Evolutionary conservation across 1,139 yeast genomes (phyloP), one percentile per base, ranked within the genome.

Genomic region (Yamadazyma aaseri): DNA sequence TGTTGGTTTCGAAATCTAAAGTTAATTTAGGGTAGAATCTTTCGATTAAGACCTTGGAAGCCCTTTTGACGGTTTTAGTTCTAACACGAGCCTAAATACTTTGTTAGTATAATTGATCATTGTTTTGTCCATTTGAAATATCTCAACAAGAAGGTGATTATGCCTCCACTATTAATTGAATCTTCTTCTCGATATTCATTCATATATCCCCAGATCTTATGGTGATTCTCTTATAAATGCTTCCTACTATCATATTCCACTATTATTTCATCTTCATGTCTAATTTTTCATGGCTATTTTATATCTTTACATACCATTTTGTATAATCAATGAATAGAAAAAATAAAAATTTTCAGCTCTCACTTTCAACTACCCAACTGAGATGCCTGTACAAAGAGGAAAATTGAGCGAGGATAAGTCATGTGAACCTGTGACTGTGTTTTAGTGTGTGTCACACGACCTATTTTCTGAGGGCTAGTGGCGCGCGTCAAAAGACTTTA

Each of bases 61-160:
- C 97, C 81, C 98, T 89, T 89, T 92, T 94, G 76, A 94, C 97
- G 76, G 99, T 94, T 85, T 94, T 94, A 64, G 98, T 94, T 84
- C 96, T 86, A 82, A 86, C 96, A 74, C 95, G 87, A 81, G 95
- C 96, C 96, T 85, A 17, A 18, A 60, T 18, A 31, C 6, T 17
- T 20, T 23, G 45, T 45, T 45, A 40, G 46, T 45, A 45, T 31
- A 8, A 18, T 7, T 7, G 20, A 18, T 18, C n/a, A n/a, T n/a
- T n/a, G n/a, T 18, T 18, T 18, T 18, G 21, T 7, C 10, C 21
- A 18, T 18, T 18, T 18, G 21, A 7, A 7, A 18, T n/a, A n/a
- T n/a, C n/a, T n/a, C n/a, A n/a, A n/a, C n/a, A n/a, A n/a, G n/a
- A n/a, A n/a, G n/a, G n/a, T n/a, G n/a, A n/a, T n/a, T n/a, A n/a